Evolutionary conservation across 2,329 filamentous ascomycete genomes (phyloP), one percentile per base, ranked within the genome.

Genomic region (Ophiocordyceps camponoti-floridani): DNA sequence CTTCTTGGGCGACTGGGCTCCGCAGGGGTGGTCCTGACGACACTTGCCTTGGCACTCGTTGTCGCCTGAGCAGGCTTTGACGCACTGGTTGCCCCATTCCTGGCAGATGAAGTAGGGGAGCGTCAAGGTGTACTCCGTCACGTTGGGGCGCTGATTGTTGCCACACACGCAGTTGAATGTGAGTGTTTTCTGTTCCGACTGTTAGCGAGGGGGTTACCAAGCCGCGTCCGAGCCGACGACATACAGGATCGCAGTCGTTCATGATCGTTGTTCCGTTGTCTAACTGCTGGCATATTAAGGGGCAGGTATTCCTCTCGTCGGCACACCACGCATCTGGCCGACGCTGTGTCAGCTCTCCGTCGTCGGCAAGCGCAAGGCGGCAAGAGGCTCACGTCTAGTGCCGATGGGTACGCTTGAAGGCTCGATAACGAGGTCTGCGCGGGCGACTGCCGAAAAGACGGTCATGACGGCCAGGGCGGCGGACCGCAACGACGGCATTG

Each of bases 51-150:
- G 60, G 58, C 83, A 87, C 52, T 69, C 69, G 61, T 79, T 67
- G 50, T 62, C 58, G 43, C 56, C 47, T 31, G 62, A 65, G 62
- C 82, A 87, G 47, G 49, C 61, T 2, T 51, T 56, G 12, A 82
- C 77, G 58, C 82, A 86, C 62, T 85, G 74, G 58, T 66, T 76
- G 53, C 75, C 79, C 70, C 73, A 85, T 62, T 82, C 70, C 42
- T 70, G 70, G 72, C 84, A 91, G 53, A 78, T 70, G 64, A 79
- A 84, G 71, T 77, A 89, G 31, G 84, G 84, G 26, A 91, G 68
- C 1, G 84, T 88, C 53, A 85, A 70, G 18, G 79, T 80, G 71
- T 82, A 91, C 62, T 88, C 72, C 55, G 79, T 76, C 43, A 84
- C 63, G 63, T 88, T 87, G 52, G 84, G 84, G 44, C 72, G 63